Evolutionary conservation across 306 rosid species (phyloP).

Genomic region (Lathyrus aphaca): DNA sequence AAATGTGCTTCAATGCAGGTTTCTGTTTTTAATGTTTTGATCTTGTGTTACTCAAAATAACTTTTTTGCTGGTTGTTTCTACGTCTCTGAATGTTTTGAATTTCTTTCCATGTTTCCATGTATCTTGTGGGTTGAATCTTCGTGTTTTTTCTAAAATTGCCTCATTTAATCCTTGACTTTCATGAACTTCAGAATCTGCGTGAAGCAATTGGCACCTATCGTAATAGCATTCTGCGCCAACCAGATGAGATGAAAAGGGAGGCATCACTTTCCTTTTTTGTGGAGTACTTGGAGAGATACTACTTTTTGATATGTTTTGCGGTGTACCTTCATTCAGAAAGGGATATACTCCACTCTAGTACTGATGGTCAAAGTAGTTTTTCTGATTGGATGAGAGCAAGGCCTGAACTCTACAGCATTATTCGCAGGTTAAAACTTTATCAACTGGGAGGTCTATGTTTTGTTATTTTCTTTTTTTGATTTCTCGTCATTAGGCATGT

Average conservation of each 20-base stretch:
- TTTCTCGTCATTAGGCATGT: constrained; percentile 13
- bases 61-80: constrained; percentile 36
- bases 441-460: constrained; percentile 23
- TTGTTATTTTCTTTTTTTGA: background rate
- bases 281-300: constrained; percentile 96
- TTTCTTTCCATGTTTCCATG: constrained; percentile 27
- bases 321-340: constrained; percentile 81
- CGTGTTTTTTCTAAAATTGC: constrained; percentile 29
- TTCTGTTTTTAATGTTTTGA: constrained; percentile 12
- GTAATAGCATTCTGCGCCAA: constrained; percentile 79
- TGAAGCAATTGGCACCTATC: constrained; percentile 88
- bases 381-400: constrained; percentile 89
- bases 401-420: constrained; percentile 91
- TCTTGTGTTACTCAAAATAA: background rate
- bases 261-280: constrained; percentile 77
- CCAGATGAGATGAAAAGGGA: constrained; percentile 97
- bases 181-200: constrained; percentile 71
- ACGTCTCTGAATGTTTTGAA: constrained; percentile 9
- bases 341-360: constrained; percentile 57
- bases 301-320: constrained; percentile 96
- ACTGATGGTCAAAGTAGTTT: constrained; percentile 55
- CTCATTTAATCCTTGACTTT: constrained; percentile 36
- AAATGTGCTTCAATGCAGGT: constrained; percentile 97
- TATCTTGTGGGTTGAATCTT: constrained; percentile 29
- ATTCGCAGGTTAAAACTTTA: constrained; percentile 67